Percentiles rank a stretch among this genome's conserved stretches.
These are phyloP conservation scores for Paradendryphiella salina DNA, from an alignment of 2,329 filamentous ascomycete species.

Conservation along the genomic window DNA sequence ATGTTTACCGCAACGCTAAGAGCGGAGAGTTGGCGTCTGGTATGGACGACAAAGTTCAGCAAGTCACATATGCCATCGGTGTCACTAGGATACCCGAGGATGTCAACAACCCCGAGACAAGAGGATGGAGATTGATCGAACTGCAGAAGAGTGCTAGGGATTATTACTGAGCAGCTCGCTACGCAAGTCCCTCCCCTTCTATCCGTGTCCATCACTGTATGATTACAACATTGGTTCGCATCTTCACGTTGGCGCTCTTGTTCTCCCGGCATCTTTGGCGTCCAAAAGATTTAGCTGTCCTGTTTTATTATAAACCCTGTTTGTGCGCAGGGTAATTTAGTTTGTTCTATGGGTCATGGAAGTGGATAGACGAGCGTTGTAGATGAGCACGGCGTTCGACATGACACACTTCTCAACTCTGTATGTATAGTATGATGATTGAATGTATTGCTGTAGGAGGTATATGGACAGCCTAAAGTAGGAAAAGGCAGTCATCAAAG, in stretches of 20 bases:
- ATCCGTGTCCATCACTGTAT: slow-evolving; percentile 17
- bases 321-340: slow-evolving; percentile 9
- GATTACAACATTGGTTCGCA: slow-evolving; percentile 22
- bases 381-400: slow-evolving; percentile 15
- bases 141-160: slow-evolving; percentile 97
- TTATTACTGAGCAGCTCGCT: slow-evolving; percentile 63
- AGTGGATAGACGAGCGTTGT: slow-evolving; percentile 22
- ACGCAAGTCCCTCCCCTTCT: not conserved
- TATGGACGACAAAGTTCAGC: slow-evolving; percentile 98
- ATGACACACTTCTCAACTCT: slow-evolving; percentile 35
- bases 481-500: not conserved
- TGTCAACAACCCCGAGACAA: slow-evolving; percentile 93
- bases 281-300: slow-evolving; percentile 29
- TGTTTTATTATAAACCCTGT: slow-evolving; percentile 8
- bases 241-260: slow-evolving; percentile 19
- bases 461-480: slow-evolving; percentile 11
- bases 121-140: slow-evolving; percentile 96
- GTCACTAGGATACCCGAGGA: slow-evolving; percentile 93
- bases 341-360: slow-evolving; percentile 18
- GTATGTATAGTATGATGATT: slow-evolving; percentile 28
- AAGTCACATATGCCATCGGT: slow-evolving; percentile 97
- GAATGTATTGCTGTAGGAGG: slow-evolving; percentile 8
- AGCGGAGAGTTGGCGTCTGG: slow-evolving; percentile 85
- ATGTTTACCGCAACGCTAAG: slow-evolving; percentile 94
- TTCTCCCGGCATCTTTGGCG: slow-evolving; percentile 38